A percentile compares a stretch with the other conserved stretches of the same genome.
These are phyloP conservation scores for Begonia masoniana DNA, from an alignment of 306 rosid species.

Conservation along the genomic window DNA sequence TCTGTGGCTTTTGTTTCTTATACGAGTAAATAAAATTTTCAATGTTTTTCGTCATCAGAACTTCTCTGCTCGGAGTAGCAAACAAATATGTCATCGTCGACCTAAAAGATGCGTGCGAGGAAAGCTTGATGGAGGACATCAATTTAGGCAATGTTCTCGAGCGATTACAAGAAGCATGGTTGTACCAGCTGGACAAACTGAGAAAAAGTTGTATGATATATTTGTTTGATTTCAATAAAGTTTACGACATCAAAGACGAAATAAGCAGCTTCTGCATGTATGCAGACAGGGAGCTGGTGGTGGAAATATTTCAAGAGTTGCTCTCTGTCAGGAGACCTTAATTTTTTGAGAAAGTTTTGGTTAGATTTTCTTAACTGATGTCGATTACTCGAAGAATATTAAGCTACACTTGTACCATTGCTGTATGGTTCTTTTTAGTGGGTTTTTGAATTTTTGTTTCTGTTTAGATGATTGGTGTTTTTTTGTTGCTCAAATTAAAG, in stretches of 20 bases:
- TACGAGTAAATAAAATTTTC: too few relatives aligned
- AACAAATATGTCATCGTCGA: conserved; percentile 50
- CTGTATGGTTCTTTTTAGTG: too few relatives aligned
- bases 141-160: conserved; percentile 59
- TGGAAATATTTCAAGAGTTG: conserved; percentile 80
- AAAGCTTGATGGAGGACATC: conserved; percentile 79
- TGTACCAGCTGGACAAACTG: conserved; percentile 56
- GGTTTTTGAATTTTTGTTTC: too few relatives aligned
- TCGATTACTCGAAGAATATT: too few relatives aligned
- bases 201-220: conserved; percentile 75
- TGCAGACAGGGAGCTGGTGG: conserved; percentile 68
- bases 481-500: too few relatives aligned
- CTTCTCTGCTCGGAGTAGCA: conserved; percentile 68
- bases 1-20: too few relatives aligned
- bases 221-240: conserved; percentile 72
- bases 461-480: too few relatives aligned
- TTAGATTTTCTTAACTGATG: too few relatives aligned
- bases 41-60: conserved; percentile 7
- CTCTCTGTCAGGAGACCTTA: conserved; percentile 59
- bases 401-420: too few relatives aligned
- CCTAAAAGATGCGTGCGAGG: conserved; percentile 72
- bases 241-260: conserved; percentile 59
- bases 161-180: conserved; percentile 71
- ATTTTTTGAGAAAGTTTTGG: background rate
- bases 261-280: conserved; percentile 36